Evolutionary conservation across 2,329 filamentous ascomycete species (phyloP), one percentile per base, ranked within the genome.

Genomic region (Aspergillus terreus): DNA sequence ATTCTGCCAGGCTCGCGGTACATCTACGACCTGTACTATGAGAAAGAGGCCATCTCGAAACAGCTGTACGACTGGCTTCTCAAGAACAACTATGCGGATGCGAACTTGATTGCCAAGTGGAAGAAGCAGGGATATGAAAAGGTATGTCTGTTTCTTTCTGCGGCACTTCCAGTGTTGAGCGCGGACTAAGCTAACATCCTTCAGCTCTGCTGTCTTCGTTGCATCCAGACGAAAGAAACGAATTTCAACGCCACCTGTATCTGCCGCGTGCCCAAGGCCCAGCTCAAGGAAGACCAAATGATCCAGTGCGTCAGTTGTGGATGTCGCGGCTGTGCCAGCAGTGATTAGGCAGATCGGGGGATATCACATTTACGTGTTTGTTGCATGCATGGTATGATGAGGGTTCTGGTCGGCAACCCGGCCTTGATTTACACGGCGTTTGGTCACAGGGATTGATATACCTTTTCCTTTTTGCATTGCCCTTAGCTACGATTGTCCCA

Each of bases 51-150:
- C 47, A 97, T 99, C 70, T 88, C 84, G 72, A 92, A 88, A 75
- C 79, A 86, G 72, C 79, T 99, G 17, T 99, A 99, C 73, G 94
- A 97, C 62, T 99, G 90, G 86, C 77, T 97, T 58, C 77, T 99
- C 54, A 99, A 99, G 82, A 96, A 99, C 68, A 86, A 86, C 46
- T 97, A 99, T 70, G 94, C 92, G 4, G 94, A 99, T 73, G 84
- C 89, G 43, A 94, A 92, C 77, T 77, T 99, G 67, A 97, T 99
- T 67, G 94, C 94, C 12, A 99, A 99, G 77, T 99, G 94, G 94
- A 99, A 99, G 83, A 99, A 99, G 78, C 88, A 95, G 66, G 94
- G 94, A 14, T 99, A 99, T 66, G 94, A 99, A 74, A 96, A 97
- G 85, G 89, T 90, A 71, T 30, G 25, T 32, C 27, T n/a, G 6